Base-by-base conservation (phyloP, 2,329 filamentous ascomycete species). In the Basipetospora chlamydospora region DNA sequence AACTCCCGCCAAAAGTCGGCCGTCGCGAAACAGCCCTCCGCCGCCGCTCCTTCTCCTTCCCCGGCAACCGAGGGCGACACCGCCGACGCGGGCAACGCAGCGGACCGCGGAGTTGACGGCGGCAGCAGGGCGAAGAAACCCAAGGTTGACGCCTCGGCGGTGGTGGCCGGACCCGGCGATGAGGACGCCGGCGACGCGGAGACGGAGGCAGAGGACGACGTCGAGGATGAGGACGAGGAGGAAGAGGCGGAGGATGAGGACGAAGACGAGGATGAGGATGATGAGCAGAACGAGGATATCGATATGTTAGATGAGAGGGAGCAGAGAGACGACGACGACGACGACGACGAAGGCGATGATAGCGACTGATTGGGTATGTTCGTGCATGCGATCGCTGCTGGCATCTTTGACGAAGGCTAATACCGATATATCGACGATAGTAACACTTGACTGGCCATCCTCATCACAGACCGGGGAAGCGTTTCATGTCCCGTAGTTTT, bases 1-100 rank as follows among this genome's bases (percentile, higher is more conserved):
- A 73, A 69, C 12, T 82, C 84, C 57, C 70, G 78, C 36, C 72
- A 75, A 47, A 80, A 78, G 47, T 70, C 78, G 13, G 74, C 76
- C 25, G 77, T 74, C 37, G 71, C 47, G 9, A 41, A 43, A 5
- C 39, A 41, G 13, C 41, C 40, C 17, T 28, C 47, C 45, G 13
- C 52, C 48, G 34, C 53, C 51, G 33, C 63, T 58, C 51, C 65
- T 59, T 47, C 45, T 9, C 59, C 59, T 43, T 47, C 47, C 16
- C 46, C 47, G 13, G 42, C 46, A 17, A 41, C 31, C 20, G 15
- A 13, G 18, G 16, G 43, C 11, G 46, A 48, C 22, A 45, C 37
- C 31, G 52, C 55, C 33, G 56, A 57, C 30, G 54, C 51, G 7
- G 50, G 55, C 29, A 55, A 59, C 43, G 49, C 50, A 2, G 31